Base-by-base conservation (phyloP, 2,329 filamentous ascomycete species). In the Bipolaris cookei region DNA sequence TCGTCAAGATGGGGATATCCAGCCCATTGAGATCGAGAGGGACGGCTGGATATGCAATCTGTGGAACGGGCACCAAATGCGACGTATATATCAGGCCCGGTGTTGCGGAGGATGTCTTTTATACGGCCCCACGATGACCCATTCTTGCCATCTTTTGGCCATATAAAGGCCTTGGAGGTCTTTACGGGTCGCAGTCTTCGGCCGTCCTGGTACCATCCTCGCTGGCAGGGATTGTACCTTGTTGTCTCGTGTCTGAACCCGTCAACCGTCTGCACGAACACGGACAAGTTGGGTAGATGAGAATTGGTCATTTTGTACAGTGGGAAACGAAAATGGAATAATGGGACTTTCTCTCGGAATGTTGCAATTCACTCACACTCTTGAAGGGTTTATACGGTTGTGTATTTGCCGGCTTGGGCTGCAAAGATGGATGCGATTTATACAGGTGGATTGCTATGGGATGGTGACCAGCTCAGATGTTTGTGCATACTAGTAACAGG, bases 61-160 rank as follows among this genome's bases (percentile, higher is more conserved):
- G 66, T 65, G 53, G 68, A 74, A 51, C 77, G 72, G 23, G 75
- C 75, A 47, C 68, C 75, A 38, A 74, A 72, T 2, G 75, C 67
- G n/a, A 82, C 65, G 59, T 78, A 79, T 35, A 82, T 78, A 52
- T 82, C 80, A 1, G 80, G 77, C 3, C 81, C 81, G 56, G 76
- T 70, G 48, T 73, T 70, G 2, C 64, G 68, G 21, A 81, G 35
- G 16, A 78, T 73, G 51, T 83, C 80, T 59, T 78, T 80, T 52
- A 78, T 60, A 14, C 80, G 70, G 8, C 79, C 78, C 57, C 69
- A 66, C 2, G 61, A 68, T 0, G 72, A 73, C 1, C 67, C 65
- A 16, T 76, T 71, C 38, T 74, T 76, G 28, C 78, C 78, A 57
- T 82, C 80, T 44, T 75, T 75, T 0, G 80, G 80, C 69, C 80